Evolutionary conservation across 345 rosid species (phyloP).

Genomic region (Cardamine occulta): DNA sequence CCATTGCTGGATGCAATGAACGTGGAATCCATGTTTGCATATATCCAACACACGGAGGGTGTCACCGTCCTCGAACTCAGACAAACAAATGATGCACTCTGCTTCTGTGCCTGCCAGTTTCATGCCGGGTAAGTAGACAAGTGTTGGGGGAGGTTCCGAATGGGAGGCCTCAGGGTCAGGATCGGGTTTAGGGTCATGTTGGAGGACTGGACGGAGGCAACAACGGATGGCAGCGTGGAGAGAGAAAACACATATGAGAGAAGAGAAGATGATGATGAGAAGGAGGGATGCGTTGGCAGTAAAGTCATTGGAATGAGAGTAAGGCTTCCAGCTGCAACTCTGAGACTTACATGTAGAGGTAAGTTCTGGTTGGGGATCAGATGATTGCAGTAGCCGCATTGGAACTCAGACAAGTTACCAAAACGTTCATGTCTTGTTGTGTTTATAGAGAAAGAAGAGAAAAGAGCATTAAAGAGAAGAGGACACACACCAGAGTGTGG

Average conservation of each 20-base stretch:
- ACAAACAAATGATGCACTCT: conserved; percentile 81
- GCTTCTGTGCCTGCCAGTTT: conserved; percentile 52
- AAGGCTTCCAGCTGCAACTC: conserved; percentile 44
- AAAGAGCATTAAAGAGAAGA: conserved; percentile 32
- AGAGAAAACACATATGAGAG: conserved; percentile 57
- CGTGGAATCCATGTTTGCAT: conserved; percentile 81
- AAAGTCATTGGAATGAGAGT: conserved; percentile 49
- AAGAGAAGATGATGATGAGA: conserved; percentile 62
- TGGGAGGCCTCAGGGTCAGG: conserved; percentile 39
- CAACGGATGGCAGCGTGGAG: conserved; percentile 67
- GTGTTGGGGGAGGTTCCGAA: conserved; percentile 27
- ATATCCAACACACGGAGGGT: conserved; percentile 55
- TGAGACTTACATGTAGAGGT: conserved; percentile 35
- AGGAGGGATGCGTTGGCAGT: conserved; percentile 53
- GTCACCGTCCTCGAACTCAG: conserved; percentile 67
- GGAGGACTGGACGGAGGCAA: conserved; percentile 47
- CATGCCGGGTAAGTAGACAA: conserved; percentile 50
- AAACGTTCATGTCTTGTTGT: conserved; percentile 28
- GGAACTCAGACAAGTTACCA: conserved; percentile 27
- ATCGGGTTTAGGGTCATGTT: conserved; percentile 32
- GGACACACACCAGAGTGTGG: conserved; percentile 14
- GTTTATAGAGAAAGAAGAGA: conserved; percentile 30
- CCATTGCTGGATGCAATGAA: conserved; percentile 67
- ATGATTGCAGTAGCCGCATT: conserved; percentile 41
- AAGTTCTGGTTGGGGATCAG: conserved; percentile 32